Percentiles rank a stretch among this genome's conserved stretches.
Evolutionary conservation across 2,329 filamentous ascomycete genomes (phyloP).

Genomic region (Fusarium nodosum): DNA sequence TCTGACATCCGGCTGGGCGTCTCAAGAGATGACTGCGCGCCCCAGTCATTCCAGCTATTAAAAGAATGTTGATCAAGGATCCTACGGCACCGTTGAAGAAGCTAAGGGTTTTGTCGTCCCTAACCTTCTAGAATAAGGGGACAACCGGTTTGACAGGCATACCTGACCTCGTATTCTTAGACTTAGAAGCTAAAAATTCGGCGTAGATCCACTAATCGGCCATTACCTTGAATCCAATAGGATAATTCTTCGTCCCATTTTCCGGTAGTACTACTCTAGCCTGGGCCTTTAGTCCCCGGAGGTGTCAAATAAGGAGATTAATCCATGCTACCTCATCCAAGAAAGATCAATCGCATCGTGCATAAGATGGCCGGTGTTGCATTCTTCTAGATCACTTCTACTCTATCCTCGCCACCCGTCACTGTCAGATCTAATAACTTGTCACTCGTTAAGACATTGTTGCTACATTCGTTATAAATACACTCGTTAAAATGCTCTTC

Average conservation of each 20-base stretch:
- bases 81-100: not conserved
- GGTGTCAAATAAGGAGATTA: not conserved
- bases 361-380: not conserved
- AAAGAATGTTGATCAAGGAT: not conserved
- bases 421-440: not conserved
- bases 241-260: not conserved
- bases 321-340: not conserved
- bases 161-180: slow-evolving; percentile 4
- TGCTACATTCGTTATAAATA: slow-evolving; percentile 6
- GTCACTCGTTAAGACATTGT: slow-evolving; percentile 13
- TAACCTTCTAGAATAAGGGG: slow-evolving; percentile 11
- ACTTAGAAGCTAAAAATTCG: not conserved
- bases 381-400: not conserved
- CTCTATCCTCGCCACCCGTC: not conserved
- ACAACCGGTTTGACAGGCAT: not conserved
- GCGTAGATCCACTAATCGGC: not conserved
- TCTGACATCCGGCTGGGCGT: not conserved
- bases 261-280: not conserved
- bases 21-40: not conserved
- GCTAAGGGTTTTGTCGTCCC: slow-evolving; percentile 5
- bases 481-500: slow-evolving; percentile 17
- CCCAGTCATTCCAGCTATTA: slow-evolving; percentile 7
- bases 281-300: not conserved
- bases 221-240: not conserved
- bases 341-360: not conserved